Base-by-base conservation (phyloP, 2,329 filamentous ascomycete genomes). In the Pyrenochaeta sp. region DNA sequence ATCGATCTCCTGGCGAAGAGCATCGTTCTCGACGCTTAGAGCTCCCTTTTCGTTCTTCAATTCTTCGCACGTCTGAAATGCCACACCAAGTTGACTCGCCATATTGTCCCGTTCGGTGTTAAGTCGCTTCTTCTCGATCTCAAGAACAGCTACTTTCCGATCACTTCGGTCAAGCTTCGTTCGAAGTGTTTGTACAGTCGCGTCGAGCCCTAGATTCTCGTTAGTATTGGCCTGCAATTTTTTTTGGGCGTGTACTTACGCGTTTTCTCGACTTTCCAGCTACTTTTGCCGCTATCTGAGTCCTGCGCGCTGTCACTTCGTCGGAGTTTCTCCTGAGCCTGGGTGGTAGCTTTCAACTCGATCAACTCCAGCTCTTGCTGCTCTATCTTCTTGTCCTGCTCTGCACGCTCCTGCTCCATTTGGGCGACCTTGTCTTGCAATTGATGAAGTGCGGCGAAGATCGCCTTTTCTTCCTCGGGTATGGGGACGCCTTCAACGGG, bases 21-120 rank as follows among this genome's bases (percentile, higher is more conserved):
- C 61, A 9, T 72, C 67, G 27, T 77, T 78, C 41, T 78, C 75
- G 6, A 58, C 56, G 14, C 50, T 58, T 33, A 78, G 50, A 15
- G 69, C 67, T 40, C 77, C 71, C 49, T 80, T 81, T 60, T 82
- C 81, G 7, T 60, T 72, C 68, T 78, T 79, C 29, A 82, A 62
- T 61, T 78, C 79, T 66, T 78, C 84, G 60, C 85, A 83, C 30
- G 83, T 85, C 50, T 81, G 78, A 46, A 84, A 87, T 4, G 86
- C 86, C 45, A 86, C 81, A 23, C 84, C 83, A 5, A 88, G 79
- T 63, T 88, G 87, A 45, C 81, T 82, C 43, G 89, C 79, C 32
- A 88, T 83, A 41, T 86, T 85, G 61, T 90, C 87, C 27, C 87
- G 83, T 72, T 91, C 89, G 27, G 84, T 81, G 2, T 81, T 80